A percentile compares a stretch with the other conserved stretches of the same genome.
Evolutionary conservation across 2,329 filamentous ascomycete species (phyloP).

Genomic region (Cadophora gregata): DNA sequence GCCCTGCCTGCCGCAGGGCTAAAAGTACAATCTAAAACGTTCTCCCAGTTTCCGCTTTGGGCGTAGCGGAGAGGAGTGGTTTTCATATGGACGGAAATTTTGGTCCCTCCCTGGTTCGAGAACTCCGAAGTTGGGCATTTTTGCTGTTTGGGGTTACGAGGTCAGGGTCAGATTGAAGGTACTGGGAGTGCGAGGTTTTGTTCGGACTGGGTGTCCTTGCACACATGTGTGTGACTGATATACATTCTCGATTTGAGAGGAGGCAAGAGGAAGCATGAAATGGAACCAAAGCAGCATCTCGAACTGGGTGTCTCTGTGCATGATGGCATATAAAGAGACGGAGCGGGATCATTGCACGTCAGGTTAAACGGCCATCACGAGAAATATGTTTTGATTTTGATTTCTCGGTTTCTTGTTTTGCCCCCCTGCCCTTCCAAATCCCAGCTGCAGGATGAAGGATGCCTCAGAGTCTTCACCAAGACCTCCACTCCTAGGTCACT

Average conservation of each 20-base stretch:
- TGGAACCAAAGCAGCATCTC: neutral
- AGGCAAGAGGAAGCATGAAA: neutral
- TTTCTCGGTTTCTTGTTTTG: slow-evolving; percentile 4
- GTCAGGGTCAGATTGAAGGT: neutral
- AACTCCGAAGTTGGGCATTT: neutral
- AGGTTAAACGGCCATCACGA: neutral
- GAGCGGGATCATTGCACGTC: neutral
- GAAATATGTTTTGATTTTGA: neutral
- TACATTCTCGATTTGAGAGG: neutral
- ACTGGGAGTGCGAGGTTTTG: neutral
- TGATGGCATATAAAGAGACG: neutral
- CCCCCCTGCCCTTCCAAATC: neutral
- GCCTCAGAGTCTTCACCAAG: neutral
- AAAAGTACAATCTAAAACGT: neutral
- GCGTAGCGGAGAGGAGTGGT: neutral
- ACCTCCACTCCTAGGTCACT: neutral
- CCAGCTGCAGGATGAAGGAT: neutral
- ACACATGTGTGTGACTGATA: neutral
- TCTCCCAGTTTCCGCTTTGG: neutral
- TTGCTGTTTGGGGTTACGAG: neutral
- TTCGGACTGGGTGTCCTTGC: no score
- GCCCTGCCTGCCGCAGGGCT: no score
- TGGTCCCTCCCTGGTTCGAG: neutral
- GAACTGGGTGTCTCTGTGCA: neutral
- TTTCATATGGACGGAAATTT: neutral